A percentile compares a stretch with the other conserved stretches of the same genome.
Evolutionary conservation across 805 yeast genomes (phyloP).

Genomic region (Starmera caribaea): DNA sequence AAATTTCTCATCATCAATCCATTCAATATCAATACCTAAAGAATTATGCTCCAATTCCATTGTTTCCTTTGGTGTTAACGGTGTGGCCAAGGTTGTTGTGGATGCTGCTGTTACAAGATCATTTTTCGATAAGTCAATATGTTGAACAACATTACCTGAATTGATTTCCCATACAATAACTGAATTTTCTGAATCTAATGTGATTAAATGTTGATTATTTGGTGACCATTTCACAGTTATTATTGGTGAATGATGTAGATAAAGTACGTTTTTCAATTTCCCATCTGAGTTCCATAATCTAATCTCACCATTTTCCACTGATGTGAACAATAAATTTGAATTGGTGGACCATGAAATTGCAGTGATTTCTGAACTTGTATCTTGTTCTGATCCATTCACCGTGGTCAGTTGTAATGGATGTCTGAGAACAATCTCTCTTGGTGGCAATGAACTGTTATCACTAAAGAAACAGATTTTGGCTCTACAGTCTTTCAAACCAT

Average conservation of each 20-base stretch:
- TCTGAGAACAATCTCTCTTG: slow-evolving; percentile 5
- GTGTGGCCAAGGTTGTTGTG: neutral
- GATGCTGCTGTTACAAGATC: neutral
- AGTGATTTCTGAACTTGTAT: slow-evolving; percentile 19
- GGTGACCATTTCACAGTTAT: slow-evolving; percentile 52
- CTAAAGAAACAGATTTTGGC: slow-evolving; percentile 29
- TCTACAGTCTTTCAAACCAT: slow-evolving; percentile 40
- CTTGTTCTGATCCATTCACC: slow-evolving; percentile 11
- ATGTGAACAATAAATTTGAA: slow-evolving; percentile 56
- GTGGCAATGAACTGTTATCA: slow-evolving; percentile 4
- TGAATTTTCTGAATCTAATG: slow-evolving; percentile 48
- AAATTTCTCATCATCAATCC: slow-evolving; percentile 65
- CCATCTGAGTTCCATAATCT: slow-evolving; percentile 76
- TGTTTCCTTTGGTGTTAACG: neutral
- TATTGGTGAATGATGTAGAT: slow-evolving; percentile 46
- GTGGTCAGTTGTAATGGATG: slow-evolving; percentile 23
- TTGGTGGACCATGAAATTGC: slow-evolving; percentile 53
- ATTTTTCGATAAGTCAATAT: slow-evolving; percentile 27
- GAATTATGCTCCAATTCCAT: slow-evolving; percentile 2
- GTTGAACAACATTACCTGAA: slow-evolving; percentile 39
- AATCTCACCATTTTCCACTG: slow-evolving; percentile 61
- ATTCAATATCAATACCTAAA: slow-evolving; percentile 50
- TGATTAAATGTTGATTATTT: slow-evolving; percentile 41
- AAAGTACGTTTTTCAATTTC: slow-evolving; percentile 43
- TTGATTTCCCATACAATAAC: slow-evolving; percentile 59